Evolutionary conservation across 2,329 filamentous ascomycete species (phyloP).

Genomic region (Aspergillus sp.): DNA sequence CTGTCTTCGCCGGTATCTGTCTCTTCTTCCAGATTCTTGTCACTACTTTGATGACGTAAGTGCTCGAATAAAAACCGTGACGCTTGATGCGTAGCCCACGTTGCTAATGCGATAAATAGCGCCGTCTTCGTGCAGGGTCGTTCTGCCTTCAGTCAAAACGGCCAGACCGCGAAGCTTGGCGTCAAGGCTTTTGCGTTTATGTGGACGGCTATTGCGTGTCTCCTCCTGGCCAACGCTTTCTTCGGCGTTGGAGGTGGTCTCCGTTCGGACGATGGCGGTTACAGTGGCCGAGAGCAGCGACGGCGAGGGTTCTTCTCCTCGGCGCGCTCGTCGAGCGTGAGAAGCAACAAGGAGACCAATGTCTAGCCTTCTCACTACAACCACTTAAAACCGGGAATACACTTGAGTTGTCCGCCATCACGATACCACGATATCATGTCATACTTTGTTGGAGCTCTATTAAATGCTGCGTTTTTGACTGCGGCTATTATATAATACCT

Average conservation of each 20-base stretch:
- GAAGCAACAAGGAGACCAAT: constrained; percentile 2
- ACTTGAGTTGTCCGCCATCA: not conserved
- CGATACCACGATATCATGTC: not conserved
- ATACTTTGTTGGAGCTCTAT: not conserved
- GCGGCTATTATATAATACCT: not conserved
- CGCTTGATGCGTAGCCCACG: not conserved
- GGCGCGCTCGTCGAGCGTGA: not conserved
- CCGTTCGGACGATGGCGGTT: constrained; percentile 24
- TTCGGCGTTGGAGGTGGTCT: constrained; percentile 46
- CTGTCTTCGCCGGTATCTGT: constrained; percentile 45
- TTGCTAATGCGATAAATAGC: constrained; percentile 29
- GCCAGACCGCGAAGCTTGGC: constrained; percentile 45
- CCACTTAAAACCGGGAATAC: not conserved
- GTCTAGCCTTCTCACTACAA: not conserved
- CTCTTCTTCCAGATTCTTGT: constrained; percentile 52
- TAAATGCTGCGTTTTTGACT: not conserved
- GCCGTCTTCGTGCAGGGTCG: constrained; percentile 53
- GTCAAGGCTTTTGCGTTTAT: constrained; percentile 54
- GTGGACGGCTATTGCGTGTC: constrained; percentile 50
- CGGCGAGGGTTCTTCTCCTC: constrained; percentile 33
- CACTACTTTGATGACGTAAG: constrained; percentile 56
- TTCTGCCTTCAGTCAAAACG: constrained; percentile 45
- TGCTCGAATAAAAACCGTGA: constrained; percentile 9
- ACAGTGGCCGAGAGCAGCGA: constrained; percentile 29
- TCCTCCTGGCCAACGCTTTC: constrained; percentile 48